Base-by-base conservation (phyloP, 768 basidiomycete species). In the Leucosporidium yakuticum region DNA sequence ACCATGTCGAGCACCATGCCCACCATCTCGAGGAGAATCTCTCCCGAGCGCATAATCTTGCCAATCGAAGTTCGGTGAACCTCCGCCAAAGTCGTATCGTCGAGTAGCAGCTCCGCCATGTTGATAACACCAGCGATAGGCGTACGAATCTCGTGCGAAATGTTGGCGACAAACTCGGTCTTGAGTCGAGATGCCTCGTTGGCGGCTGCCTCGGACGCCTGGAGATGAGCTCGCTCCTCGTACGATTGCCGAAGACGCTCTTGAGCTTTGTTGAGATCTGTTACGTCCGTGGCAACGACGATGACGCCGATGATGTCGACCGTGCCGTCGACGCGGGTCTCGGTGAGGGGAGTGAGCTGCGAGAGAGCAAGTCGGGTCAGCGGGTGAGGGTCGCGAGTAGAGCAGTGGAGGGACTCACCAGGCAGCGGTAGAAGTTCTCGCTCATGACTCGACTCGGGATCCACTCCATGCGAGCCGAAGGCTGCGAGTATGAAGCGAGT, bases 231-330 rank as follows among this genome's bases (percentile, higher is more conserved):
- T 17, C 68, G 68, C 56, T 74, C 70, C 31, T 67, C 66, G 60
- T 69, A 64, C n/a, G 65, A 59, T 49, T 65, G 61, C 32, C 58
- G 50, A 31, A 74, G 68, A 1, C 50, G 58, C 6, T 32, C 36
- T 31, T 74, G 64, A 0, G 70, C 66, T 14, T 34, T 47, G 49
- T 69, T 68, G 34, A 72, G 68, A 29, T 69, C 70, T 23, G 70
- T 69, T 19, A 69, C 64, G 59, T 74, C 70, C 54, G 68, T 64
- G 9, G 65, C 68, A 49, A 74, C 73, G 60, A 74, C 65, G 60
- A 70, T 70, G 61, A 68, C 63, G 23, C 68, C 73, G 21, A 60
- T 60, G 62, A 49, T 59, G 49, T 29, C 32, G 25, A 36, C 9
- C n/a, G 36, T 15, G 56, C 47, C 64, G 61, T 69, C 60, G 17